Conservation (phyloP, 225 moss, liverwort and hornwort species). For the Polytrichum commune region DNA sequence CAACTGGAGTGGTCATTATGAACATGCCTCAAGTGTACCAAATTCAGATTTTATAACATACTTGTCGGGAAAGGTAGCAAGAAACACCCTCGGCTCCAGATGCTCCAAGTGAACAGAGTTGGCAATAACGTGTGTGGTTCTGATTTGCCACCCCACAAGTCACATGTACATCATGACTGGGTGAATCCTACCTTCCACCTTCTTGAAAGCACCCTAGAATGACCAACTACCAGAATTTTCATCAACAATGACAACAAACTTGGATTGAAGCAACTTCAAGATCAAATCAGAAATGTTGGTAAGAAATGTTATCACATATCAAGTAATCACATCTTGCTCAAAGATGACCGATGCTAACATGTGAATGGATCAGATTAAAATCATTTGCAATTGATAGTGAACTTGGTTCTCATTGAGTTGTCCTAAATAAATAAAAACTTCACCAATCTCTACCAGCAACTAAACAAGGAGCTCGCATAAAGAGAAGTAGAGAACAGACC, state of each 20-base stretch:
- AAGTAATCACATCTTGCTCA: too few species aligned
- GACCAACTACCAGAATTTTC: too few species aligned
- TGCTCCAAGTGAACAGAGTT: slow-evolving; percentile 42
- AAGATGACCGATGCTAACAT: too few species aligned
- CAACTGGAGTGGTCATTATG: neutral
- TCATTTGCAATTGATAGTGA: too few species aligned
- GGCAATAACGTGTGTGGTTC: slow-evolving; percentile 44
- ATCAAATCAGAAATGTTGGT: too few species aligned
- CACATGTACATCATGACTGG: slow-evolving; percentile 1
- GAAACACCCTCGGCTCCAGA: slow-evolving; percentile 20
- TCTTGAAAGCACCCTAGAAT: too few species aligned
- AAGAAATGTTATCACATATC: too few species aligned
- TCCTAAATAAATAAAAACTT: neutral
- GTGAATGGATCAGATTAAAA: too few species aligned
- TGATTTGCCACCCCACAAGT: slow-evolving; percentile 19
- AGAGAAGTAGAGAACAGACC: slow-evolving; percentile 79
- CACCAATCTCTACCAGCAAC: slow-evolving; percentile 22
- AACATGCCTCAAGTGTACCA: neutral
- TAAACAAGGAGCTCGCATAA: slow-evolving; percentile 53
- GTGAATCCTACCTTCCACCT: neutral
- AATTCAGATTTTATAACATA: slow-evolving; percentile 13
- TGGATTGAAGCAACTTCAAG: too few species aligned
- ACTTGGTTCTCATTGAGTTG: too few species aligned
- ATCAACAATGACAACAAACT: too few species aligned
- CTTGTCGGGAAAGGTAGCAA: slow-evolving; percentile 59